These are phyloP conservation scores for Ashbya aceris DNA, from an alignment of 1,139 yeast genomes.

Conservation along the genomic window DNA sequence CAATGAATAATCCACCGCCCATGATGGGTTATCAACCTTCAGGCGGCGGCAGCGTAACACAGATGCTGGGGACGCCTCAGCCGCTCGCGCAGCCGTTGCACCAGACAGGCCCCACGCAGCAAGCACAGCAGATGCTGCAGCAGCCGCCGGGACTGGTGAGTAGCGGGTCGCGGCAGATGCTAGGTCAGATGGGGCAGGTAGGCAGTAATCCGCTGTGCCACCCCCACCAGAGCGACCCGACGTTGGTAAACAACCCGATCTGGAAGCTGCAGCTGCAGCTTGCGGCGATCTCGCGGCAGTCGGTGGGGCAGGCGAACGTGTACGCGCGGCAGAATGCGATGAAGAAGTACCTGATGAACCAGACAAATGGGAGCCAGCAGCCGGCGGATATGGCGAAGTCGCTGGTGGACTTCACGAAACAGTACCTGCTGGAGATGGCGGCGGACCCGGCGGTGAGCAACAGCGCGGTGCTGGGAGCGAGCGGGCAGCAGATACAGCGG, in stretches of 20 bases:
- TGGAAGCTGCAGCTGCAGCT: slow-evolving; percentile 89
- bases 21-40: slow-evolving; percentile 14
- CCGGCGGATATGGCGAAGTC: slow-evolving; percentile 29
- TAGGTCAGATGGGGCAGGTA: slow-evolving; percentile 10
- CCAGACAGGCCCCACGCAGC: slow-evolving; percentile 10
- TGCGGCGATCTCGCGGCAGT: slow-evolving; percentile 66
- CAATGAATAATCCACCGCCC: slow-evolving; percentile 16
- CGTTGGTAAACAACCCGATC: slow-evolving; percentile 42
- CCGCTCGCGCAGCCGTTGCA: slow-evolving; percentile 13
- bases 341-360: slow-evolving; percentile 32
- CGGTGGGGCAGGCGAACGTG: slow-evolving; percentile 61
- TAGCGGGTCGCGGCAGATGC: slow-evolving; percentile 10
- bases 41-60: slow-evolving; percentile 11
- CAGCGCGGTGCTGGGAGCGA: neutral
- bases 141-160: slow-evolving; percentile 17
- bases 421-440: slow-evolving; percentile 28
- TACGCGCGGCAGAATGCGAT: slow-evolving; percentile 92
- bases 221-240: slow-evolving; percentile 39
- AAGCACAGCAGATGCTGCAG: slow-evolving; percentile 8
- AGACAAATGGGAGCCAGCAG: slow-evolving; percentile 35
- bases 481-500: slow-evolving; percentile 5
- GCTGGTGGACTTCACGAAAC: slow-evolving; percentile 29
- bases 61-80: slow-evolving; percentile 13
- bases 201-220: slow-evolving; percentile 31
- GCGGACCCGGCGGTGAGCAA: slow-evolving; percentile 14